Evolutionary conservation across 1,139 yeast genomes (phyloP), one percentile per base, ranked within the genome.

Genomic region (Pichia sp.): DNA sequence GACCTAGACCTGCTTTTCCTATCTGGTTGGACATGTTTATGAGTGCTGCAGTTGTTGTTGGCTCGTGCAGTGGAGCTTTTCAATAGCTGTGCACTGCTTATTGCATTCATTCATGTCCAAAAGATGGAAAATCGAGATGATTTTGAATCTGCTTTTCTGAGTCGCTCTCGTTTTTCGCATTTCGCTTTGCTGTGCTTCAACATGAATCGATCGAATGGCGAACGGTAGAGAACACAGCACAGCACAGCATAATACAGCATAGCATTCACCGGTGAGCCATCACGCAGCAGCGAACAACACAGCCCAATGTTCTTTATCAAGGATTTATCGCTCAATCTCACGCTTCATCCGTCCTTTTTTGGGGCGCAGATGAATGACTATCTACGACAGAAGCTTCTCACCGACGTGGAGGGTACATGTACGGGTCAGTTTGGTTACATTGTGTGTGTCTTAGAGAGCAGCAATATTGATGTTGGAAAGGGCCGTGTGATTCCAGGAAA

Each of bases 401-500:
- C 86, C 49, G 98, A 91, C 55, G 98, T 93, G 32, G 99, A 91
- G 62, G 99, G 99, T 16, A 87, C 97, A 1, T 93, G 98, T 64
- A 87, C 98, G 1, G 99, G 99, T 50, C 96, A 91, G 60, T 91
- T 91, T 63, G 99, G 99, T 7, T 91, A 91, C 60, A 91, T 91
- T 50, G 83, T 91, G 41, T 91, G 97, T 62, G 98, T 91, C 29
- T 69, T 91, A 58, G 98, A 91, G 56, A 86, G 94, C 48, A 86
- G 85, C 82, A 77, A 81, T 50, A 86, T 93, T 44, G 96, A 91
- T 56, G 94, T 91, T 31, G 98, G 96, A 34, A 82, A 86, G 52
- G 99, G 98, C 22, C 70, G 86, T 52, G 85, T 91, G 45, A 73
- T 91, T 34, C 95, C 98, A 2, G 81, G 91, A 11, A 62, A 71